phyloP scores from a whole-genome alignment of 768 basidiomycete genomes.

The Tulasnella sp. region DNA sequence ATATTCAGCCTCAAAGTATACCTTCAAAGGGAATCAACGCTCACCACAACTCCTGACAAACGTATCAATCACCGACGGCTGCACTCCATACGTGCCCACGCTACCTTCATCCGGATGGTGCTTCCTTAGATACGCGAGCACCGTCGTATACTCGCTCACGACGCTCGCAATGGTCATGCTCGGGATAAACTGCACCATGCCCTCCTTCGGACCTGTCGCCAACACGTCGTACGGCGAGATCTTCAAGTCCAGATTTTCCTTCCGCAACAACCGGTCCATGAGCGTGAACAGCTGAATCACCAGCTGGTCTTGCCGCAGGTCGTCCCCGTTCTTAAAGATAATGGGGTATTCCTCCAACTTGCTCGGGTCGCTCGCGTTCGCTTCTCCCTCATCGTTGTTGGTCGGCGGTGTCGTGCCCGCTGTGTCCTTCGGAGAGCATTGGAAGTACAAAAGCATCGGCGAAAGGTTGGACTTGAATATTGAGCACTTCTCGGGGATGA shows the following conservation, averaged over 20 bases:
- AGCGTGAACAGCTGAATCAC: slow-evolving; percentile 97
- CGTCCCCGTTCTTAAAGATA: slow-evolving; percentile 98
- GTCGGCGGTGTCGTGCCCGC: not conserved
- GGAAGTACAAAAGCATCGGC: slow-evolving; percentile 84
- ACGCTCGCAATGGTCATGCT: slow-evolving; percentile 94
- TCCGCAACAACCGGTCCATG: slow-evolving; percentile 87
- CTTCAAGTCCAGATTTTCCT: slow-evolving; percentile 91
- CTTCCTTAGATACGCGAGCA: slow-evolving; percentile 79
- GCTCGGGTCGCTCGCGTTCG: slow-evolving; percentile 20
- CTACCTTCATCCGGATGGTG: slow-evolving; percentile 90
- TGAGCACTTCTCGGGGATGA: slow-evolving; percentile 82
- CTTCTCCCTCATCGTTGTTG: slow-evolving; percentile 37
- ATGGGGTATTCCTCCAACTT: slow-evolving; percentile 64
- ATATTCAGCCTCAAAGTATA: not conserved
- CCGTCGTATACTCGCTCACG: slow-evolving; percentile 78
- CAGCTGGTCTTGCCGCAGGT: slow-evolving; percentile 96
- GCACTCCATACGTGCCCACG: slow-evolving; percentile 89
- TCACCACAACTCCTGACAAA: slow-evolving; percentile 93
- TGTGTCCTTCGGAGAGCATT: slow-evolving; percentile 33
- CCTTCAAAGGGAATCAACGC: slow-evolving; percentile 20
- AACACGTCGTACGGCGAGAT: slow-evolving; percentile 86
- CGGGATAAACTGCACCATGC: slow-evolving; percentile 93
- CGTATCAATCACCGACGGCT: slow-evolving; percentile 87
- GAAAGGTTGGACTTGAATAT: slow-evolving; percentile 97
- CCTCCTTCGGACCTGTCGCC: slow-evolving; percentile 83